A percentile compares a stretch with the other conserved stretches of the same genome.
These are phyloP conservation scores for Monilinia laxa DNA, from an alignment of 2,329 filamentous ascomycete species.

Conservation along the genomic window DNA sequence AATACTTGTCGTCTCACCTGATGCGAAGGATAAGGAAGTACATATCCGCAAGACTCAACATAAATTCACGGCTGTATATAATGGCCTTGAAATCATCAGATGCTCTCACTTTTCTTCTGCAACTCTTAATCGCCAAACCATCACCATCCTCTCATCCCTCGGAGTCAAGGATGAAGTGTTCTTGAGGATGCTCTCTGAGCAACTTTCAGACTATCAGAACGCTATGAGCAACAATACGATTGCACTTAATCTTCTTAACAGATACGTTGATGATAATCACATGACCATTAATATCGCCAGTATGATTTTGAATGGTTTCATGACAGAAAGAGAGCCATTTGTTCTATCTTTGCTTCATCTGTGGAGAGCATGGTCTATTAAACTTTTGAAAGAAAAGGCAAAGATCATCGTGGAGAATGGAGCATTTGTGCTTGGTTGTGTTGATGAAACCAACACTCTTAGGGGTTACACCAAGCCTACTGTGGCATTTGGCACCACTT, in stretches of 20 bases:
- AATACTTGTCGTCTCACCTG: slow-evolving; percentile 73
- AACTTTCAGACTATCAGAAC: slow-evolving; percentile 65
- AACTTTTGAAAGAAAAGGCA: slow-evolving; percentile 88
- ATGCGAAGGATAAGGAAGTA: slow-evolving; percentile 65
- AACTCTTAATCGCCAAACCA: slow-evolving; percentile 85
- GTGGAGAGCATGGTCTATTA: slow-evolving; percentile 88
- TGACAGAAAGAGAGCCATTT: slow-evolving; percentile 73
- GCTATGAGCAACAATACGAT: slow-evolving; percentile 65
- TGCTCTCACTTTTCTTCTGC: slow-evolving; percentile 74
- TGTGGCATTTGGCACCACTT: slow-evolving; percentile 41
- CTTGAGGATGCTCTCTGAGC: slow-evolving; percentile 61
- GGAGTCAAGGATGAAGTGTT: slow-evolving; percentile 71
- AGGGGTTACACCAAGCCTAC: slow-evolving; percentile 64
- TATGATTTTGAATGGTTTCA: slow-evolving; percentile 80
- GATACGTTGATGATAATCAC: slow-evolving; percentile 82
- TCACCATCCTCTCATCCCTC: slow-evolving; percentile 76
- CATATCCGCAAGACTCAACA: slow-evolving; percentile 81
- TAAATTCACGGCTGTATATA: slow-evolving; percentile 74
- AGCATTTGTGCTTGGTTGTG: slow-evolving; percentile 82
- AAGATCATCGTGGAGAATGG: slow-evolving; percentile 78
- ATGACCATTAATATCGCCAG: slow-evolving; percentile 71
- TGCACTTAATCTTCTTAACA: slow-evolving; percentile 67
- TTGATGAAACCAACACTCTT: slow-evolving; percentile 79
- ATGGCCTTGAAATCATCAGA: slow-evolving; percentile 80
- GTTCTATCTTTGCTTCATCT: slow-evolving; percentile 73